Evolutionary conservation across 2,329 filamentous ascomycete species (phyloP).

Genomic region (Trichophyton verrucosum): DNA sequence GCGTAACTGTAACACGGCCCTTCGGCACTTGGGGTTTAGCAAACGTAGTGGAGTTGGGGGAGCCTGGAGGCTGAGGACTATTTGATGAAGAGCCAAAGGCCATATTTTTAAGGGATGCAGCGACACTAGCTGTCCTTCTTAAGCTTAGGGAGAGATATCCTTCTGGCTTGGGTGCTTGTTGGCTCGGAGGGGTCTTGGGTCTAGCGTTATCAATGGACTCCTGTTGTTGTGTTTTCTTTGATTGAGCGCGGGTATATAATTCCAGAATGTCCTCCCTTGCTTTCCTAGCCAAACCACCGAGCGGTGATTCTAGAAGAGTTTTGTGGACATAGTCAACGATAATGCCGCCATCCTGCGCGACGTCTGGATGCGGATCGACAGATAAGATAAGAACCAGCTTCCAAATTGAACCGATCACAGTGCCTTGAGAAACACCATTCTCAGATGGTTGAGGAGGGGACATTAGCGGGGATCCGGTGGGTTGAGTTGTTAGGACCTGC

Average conservation of each 20-base stretch:
- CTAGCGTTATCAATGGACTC: conserved; percentile 26
- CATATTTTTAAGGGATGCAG: conserved; percentile 51
- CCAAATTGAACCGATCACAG: conserved; percentile 87
- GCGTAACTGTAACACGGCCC: conserved; percentile 29
- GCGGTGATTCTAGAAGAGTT: conserved; percentile 61
- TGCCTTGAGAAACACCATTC: conserved; percentile 63
- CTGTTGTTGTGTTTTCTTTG: conserved; percentile 29
- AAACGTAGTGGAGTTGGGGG: conserved; percentile 11
- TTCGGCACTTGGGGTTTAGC: conserved; percentile 18
- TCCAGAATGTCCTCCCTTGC: conserved; percentile 55
- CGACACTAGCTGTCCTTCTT: conserved; percentile 52
- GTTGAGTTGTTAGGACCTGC: conserved; percentile 48
- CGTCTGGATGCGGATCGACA: conserved; percentile 87
- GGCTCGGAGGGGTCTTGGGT: conserved; percentile 38
- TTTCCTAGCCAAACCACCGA: conserved; percentile 56
- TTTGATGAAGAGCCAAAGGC: conserved; percentile 35
- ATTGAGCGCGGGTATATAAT: conserved; percentile 21
- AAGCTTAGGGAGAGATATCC: conserved; percentile 50
- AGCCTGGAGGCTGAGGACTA: conserved; percentile 16
- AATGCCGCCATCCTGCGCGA: conserved; percentile 71
- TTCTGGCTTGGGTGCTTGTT: conserved; percentile 42
- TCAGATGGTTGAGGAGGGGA: conserved; percentile 19
- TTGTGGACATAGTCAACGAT: conserved; percentile 78
- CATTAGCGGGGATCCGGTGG: conserved; percentile 17
- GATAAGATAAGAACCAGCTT: conserved; percentile 82